These are phyloP conservation scores for Austroboletus novae-zelandiae DNA, from an alignment of 1,284 basidiomycete species.

Conservation along the genomic window DNA sequence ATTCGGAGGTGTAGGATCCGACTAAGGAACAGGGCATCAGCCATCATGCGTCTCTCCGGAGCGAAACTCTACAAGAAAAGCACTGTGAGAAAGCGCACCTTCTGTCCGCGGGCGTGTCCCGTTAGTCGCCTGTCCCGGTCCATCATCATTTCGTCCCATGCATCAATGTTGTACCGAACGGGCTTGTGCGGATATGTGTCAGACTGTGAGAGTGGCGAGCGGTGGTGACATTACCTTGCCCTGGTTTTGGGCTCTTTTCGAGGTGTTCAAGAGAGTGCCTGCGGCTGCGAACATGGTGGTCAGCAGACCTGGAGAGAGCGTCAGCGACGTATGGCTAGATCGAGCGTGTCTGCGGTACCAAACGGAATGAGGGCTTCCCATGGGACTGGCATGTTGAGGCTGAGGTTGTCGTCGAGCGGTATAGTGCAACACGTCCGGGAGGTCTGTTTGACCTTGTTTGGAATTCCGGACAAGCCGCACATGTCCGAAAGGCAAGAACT, in stretches of 20 bases:
- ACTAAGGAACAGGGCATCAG: slow-evolving; percentile 42
- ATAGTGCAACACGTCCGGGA: not conserved
- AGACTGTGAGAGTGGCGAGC: not conserved
- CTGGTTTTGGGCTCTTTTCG: slow-evolving; percentile 78
- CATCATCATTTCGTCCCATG: slow-evolving; percentile 97
- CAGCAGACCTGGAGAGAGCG: slow-evolving; percentile 60
- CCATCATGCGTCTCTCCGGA: not conserved
- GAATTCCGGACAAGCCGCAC: not conserved
- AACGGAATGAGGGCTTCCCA: slow-evolving; percentile 96
- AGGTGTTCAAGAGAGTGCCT: slow-evolving; percentile 80
- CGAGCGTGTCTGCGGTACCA: slow-evolving; percentile 46
- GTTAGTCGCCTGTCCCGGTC: slow-evolving; percentile 84
- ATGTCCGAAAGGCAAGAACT: not conserved
- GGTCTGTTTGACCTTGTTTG: slow-evolving; percentile 21
- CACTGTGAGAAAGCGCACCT: slow-evolving; percentile 47
- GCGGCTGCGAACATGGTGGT: slow-evolving; percentile 87
- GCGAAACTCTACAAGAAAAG: not conserved
- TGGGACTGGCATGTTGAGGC: slow-evolving; percentile 78
- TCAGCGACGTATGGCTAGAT: slow-evolving; percentile 6
- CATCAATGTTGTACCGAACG: slow-evolving; percentile 78
- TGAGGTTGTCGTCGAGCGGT: not conserved
- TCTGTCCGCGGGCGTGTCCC: slow-evolving; percentile 84
- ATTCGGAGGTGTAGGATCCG: slow-evolving; percentile 68
- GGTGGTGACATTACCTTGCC: slow-evolving; percentile 69
- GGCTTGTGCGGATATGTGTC: slow-evolving; percentile 49